Base-by-base conservation (phyloP, 225 moss, liverwort and hornwort genomes). In the Sphagnum contortum region DNA sequence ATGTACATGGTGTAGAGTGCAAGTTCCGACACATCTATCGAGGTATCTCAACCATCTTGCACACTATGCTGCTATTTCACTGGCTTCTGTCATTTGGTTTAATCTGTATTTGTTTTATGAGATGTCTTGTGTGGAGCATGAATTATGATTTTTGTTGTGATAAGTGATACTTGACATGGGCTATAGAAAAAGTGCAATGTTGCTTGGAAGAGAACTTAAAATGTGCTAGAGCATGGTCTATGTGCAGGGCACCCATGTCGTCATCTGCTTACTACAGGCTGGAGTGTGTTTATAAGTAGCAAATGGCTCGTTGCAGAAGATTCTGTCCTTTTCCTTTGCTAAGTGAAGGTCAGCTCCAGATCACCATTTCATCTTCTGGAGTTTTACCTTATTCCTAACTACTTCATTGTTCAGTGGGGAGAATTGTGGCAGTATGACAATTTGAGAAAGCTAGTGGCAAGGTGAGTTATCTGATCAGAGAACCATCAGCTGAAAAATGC, bases 11-110 rank as follows among this genome's bases (percentile, higher is more conserved):
- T 0, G 70, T 59, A 44, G 91, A 89, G 60, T 95, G 94, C 91
- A 89, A 77, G 63, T 95, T 95, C 59, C 75, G 86, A n/a, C 94
- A 95, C 57, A 90, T 95, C 13, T 95, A 89, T 44, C 79, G 94
- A 72, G 94, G 94, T 95, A 73, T 5, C 49, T 48, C 66, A 59
- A 9, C 6, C 6, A 52, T 6, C 9, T 52, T 52, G 52, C 6
- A 52, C 6, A 6, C 52, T 52, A 5, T 52, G 9, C 9, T 45
- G 3, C 7, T 62, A 8, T 69, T 44, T 6, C 6, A 52, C 52
- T 46, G 44, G 64, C 49, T 48, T 59, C 6, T 5, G 9, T 0
- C 52, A 52, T 9, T 5, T 52, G 52, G 52, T 52, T 6, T 6
- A 52, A 52, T 9, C 2, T 5, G 52, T 52, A 9, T 6, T 52